Evolutionary conservation across 176 grass and related monocot genomes (phyloP), one percentile per base, ranked within the genome.

Genomic region (Urochloa ruziziensis): DNA sequence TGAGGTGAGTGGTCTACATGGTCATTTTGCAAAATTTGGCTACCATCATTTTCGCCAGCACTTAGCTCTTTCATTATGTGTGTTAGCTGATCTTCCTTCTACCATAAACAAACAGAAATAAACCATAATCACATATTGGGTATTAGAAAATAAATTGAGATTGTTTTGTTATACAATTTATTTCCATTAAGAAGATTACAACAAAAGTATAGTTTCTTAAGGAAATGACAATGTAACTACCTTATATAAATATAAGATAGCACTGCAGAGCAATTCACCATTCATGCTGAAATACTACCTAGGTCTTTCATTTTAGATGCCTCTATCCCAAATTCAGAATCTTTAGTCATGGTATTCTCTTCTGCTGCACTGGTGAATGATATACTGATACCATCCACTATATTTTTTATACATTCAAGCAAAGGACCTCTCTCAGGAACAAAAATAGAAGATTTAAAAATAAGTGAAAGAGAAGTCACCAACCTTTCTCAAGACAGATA

Each of bases 91-190:
- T 87, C 67, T 69, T 10, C 46, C 23, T 81, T 80, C 57, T 84
- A 80, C 80, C 80, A 85, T 79, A 60, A 83, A 79, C 80, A 87
- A 83, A 79, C 12, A 83, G 58, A 71, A 70, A 73, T 71, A 77
- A 88, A 71, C 57, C 46, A 75, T 43, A 74, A 85, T 78, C 28
- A 62, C 46, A 67, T 73, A 47, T 34, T 51, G 43, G 24, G 30
- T 35, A 73, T 62, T 62, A 44, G 35, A 56, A 74, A 42, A 44
- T 1, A 44, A 57, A 71, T 47, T 28, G 70, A 39, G 4, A 61
- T 3, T 49, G 29, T 49, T 62, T 37, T 51, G 2, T 63, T 25
- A 62, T 19, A 46, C 1, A 56, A 65, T 34, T 37, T 36, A 25
- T 24, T 17, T 73, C 27, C 4, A 47, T 63, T 17, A 13, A 64